Base-by-base conservation (phyloP, 495 filamentous ascomycete species). In the Xylaria curta region DNA sequence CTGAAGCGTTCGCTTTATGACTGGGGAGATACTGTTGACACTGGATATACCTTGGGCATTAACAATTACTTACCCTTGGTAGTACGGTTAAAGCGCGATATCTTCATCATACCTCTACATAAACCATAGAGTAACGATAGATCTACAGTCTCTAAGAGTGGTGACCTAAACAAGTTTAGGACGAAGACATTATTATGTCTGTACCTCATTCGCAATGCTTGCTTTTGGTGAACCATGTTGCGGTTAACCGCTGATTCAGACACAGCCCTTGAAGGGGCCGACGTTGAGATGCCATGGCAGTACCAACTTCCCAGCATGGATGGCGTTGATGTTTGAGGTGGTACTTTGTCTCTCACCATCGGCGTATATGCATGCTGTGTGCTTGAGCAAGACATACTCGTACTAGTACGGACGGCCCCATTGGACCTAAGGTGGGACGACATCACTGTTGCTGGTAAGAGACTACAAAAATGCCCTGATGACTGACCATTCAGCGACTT, bases 401-500 rank as follows among this genome's bases (percentile, higher is more conserved):
- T 61, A 53, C 15, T 36, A 21, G 58, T 47, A 63, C 31, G 58
- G 28, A 21, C 46, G 47, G 46, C 44, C 33, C 56, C 53, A 66
- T 66, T 66, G 61, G 51, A 71, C 26, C 36, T 26, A 40, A 58
- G 49, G 60, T 56, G 49, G 61, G 47, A 54, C 62, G 33, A 42
- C 61, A 66, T 71, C 21, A 38, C 59, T 49, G 26, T 63, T 63
- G 19, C 36, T 46, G 49, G 60, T 19, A 63, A 53, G 42, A 47
- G 61, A 47, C 13, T 15, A 51, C 44, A 36, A 40, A 51, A 59
- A 53, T 64, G 36, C 47, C 58, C 21, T 53, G 38, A 64, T 44
- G 68, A 70, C 33, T 70, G 47, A 36, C 33, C 68, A 62, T 70
- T 31, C 26, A 26, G 31, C 28, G 61, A 69, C 28, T 49, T 46